Conservation (phyloP, 495 filamentous ascomycete species). For the Hypoxylon crocopeplum region DNA sequence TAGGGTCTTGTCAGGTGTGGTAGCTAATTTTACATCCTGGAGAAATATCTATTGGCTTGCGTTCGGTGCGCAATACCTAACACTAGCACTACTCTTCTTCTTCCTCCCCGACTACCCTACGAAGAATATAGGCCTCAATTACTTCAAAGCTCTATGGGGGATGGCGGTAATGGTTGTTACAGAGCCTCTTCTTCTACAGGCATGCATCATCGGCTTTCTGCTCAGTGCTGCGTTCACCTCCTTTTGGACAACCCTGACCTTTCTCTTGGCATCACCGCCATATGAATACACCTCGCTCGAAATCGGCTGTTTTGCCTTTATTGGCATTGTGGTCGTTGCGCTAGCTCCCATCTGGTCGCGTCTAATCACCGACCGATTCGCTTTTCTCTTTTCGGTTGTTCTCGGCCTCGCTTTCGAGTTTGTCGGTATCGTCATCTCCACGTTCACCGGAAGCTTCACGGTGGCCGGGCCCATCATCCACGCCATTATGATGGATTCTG, state of each 20-base stretch:
- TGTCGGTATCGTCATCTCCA: constrained; percentile 70
- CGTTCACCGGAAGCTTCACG: constrained; percentile 67
- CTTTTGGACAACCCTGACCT: constrained; percentile 76
- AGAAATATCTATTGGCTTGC: constrained; percentile 78
- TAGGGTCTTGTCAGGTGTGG: constrained; percentile 72
- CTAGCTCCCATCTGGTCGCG: constrained; percentile 72
- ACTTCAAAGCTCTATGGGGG: constrained; percentile 68
- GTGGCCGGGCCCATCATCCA: constrained; percentile 79
- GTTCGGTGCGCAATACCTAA: constrained; percentile 72
- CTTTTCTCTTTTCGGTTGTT: constrained; percentile 70
- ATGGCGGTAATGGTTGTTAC: constrained; percentile 64
- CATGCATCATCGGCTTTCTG: constrained; percentile 42
- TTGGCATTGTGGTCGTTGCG: constrained; percentile 73
- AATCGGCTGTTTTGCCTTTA: constrained; percentile 81
- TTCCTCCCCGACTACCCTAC: constrained; percentile 80
- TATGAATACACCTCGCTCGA: constrained; percentile 70
- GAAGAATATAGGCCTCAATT: constrained; percentile 70
- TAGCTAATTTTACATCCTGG: constrained; percentile 73
- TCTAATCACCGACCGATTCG: constrained; percentile 72
- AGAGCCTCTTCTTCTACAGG: constrained; percentile 71
- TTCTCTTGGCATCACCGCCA: constrained; percentile 70
- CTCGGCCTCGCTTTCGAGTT: constrained; percentile 65
- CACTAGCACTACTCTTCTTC: constrained; percentile 67
- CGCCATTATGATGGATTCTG: constrained; percentile 75
- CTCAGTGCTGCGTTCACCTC: constrained; percentile 42